Conservation (phyloP, 2,329 filamentous ascomycete genomes). For the Hypomyces perniciosus region DNA sequence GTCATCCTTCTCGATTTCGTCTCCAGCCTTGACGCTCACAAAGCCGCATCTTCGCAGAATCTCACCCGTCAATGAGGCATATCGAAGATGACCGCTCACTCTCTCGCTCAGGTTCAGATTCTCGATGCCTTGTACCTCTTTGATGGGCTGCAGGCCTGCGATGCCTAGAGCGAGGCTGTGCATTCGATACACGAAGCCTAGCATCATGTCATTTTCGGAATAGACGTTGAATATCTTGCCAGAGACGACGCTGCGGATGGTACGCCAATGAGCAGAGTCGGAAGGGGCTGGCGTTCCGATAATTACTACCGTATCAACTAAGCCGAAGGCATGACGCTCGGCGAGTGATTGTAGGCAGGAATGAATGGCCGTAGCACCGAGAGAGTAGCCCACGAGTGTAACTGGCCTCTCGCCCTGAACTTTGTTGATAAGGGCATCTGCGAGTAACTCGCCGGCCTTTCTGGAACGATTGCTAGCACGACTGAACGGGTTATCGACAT, state of each 20-base stretch:
- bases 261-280: conserved; percentile 65
- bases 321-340: conserved; percentile 71
- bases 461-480: conserved; percentile 71
- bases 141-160: conserved; percentile 71
- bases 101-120: conserved; percentile 48
- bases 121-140: conserved; percentile 59
- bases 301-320: conserved; percentile 77
- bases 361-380: conserved; percentile 77
- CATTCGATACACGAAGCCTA: conserved; percentile 81
- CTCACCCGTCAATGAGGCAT: conserved; percentile 44
- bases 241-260: conserved; percentile 69
- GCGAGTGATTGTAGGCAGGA: conserved; percentile 72
- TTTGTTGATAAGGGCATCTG: conserved; percentile 74
- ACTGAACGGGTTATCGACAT: conserved; percentile 77
- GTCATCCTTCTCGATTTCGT: conserved; percentile 46
- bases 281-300: conserved; percentile 77
- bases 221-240: conserved; percentile 84
- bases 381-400: conserved; percentile 73
- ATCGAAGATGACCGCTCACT: conserved; percentile 50
- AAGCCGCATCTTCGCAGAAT: conserved; percentile 50
- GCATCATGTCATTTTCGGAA: conserved; percentile 79
- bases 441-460: conserved; percentile 73
- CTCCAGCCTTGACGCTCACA: conserved; percentile 37
- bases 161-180: conserved; percentile 78
- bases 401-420: conserved; percentile 78